Percentiles rank a stretch among this genome's conserved stretches.
Evolutionary conservation across 2,329 filamentous ascomycete genomes (phyloP).

Genomic region (Zymoseptoria crescenta): DNA sequence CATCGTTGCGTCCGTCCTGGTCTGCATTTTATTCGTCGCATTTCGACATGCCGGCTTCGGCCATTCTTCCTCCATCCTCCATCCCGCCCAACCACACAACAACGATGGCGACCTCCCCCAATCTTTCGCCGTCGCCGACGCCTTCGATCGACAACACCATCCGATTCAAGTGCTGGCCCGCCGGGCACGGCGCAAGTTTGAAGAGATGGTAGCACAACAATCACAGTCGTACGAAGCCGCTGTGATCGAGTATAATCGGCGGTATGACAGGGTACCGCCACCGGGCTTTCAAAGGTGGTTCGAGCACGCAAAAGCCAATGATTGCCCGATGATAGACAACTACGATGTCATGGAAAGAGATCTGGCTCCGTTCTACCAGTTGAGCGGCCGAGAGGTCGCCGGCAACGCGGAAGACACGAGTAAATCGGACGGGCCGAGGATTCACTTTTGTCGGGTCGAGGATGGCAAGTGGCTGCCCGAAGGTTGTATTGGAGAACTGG

Average conservation of each 20-base stretch:
- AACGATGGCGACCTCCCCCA: neutral
- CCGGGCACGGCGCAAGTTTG: neutral
- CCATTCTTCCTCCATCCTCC: neutral
- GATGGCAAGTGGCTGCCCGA: constrained; percentile 1
- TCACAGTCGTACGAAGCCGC: constrained; percentile 6
- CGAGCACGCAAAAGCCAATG: constrained; percentile 31
- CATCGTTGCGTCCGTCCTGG: neutral
- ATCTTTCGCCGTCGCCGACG: neutral
- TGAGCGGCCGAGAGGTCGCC: constrained; percentile 4
- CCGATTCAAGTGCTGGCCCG: neutral
- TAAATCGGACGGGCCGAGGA: neutral
- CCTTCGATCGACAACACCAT: neutral
- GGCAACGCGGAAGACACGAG: neutral
- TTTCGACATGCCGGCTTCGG: neutral
- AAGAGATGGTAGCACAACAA: constrained; percentile 8
- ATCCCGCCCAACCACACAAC: neutral
- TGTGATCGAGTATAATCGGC: constrained; percentile 29
- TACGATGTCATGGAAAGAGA: constrained; percentile 31
- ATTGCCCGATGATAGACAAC: constrained; percentile 38
- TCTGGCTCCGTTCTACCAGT: constrained; percentile 3
- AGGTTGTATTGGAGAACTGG: neutral
- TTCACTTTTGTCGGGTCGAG: neutral
- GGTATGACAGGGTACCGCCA: constrained; percentile 39
- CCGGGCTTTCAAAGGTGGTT: constrained; percentile 42
- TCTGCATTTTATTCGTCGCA: neutral